Conservation (phyloP, 75 land plant genomes). For the Picea glauca region DNA sequence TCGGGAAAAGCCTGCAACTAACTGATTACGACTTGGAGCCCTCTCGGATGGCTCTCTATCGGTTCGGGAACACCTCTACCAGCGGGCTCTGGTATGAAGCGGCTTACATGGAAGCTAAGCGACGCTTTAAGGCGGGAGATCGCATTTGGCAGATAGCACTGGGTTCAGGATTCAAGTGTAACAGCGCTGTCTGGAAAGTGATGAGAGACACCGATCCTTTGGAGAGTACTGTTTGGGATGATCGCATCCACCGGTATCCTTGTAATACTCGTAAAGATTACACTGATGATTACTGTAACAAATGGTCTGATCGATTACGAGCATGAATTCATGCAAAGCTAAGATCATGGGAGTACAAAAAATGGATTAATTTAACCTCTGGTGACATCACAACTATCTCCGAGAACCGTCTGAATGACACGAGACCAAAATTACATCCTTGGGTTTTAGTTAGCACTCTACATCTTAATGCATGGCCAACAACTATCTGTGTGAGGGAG, state of each 20-base stretch:
- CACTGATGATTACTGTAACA: too few relatives aligned
- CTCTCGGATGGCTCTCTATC: constrained; percentile 41
- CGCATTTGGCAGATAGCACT: constrained; percentile 54
- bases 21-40: constrained; percentile 41
- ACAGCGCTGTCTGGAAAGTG: constrained; percentile 54
- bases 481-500: too few relatives aligned
- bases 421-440: too few relatives aligned
- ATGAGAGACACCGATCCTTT: constrained; percentile 3
- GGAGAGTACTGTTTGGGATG: not conserved
- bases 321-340: too few relatives aligned
- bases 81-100: constrained; percentile 58
- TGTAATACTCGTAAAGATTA: not conserved
- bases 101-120: constrained; percentile 56
- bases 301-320: too few relatives aligned
- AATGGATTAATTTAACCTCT: too few relatives aligned
- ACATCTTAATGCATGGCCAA: too few relatives aligned
- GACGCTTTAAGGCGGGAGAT: constrained; percentile 36
- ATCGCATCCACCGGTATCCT: not conserved
- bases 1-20: constrained; percentile 44
- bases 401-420: too few relatives aligned
- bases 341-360: too few relatives aligned
- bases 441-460: too few relatives aligned
- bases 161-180: constrained; percentile 66
- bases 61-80: constrained; percentile 58
- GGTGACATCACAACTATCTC: too few relatives aligned